Evolutionary conservation across 169 alveolate genomes (phyloP), one percentile per base, ranked within the genome.

Genomic region (Cryptosporidium ubiquitum): DNA sequence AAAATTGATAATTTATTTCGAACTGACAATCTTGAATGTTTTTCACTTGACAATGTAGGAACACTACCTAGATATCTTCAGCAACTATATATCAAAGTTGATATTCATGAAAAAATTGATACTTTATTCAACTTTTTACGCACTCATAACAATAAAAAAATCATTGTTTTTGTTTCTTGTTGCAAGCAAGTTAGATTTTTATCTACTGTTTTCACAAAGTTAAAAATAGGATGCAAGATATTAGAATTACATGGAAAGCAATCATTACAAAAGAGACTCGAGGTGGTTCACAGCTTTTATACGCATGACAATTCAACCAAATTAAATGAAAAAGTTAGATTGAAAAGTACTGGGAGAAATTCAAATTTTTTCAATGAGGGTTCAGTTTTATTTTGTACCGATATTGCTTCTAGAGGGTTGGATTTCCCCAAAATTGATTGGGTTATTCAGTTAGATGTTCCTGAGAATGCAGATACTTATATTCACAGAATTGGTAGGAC

Each of bases 401-500:
- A 98, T 92, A 92, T 98, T 18, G 99, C 99, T 5, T 95, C 99
- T 20, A 94, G 99, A 84, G 99, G 99, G 10, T 93, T 98, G 23
- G 99, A 98, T 94, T 97, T 98, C 93, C 99, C 99, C 5, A 86
- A 93, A 29, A 98, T 98, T 12, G 98, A 97, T 86, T 96, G 98
- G 96, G 99, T 98, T 9, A 93, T 98, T 44, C 98, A 97, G 93
- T 93, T 96, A 31, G 99, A 97, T 86, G 95, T 97, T 35, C 99
- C 99, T 0, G 99, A 96, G 68, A 97, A 98, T 84, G 93, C 95
- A 1, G 95, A 94, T 37, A 97, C 98, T 33, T 98, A 98, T 91
- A 94, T 98, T 35, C 99, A 98, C 91, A 93, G 99, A 92, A 98
- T 97, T 29, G 99, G 99, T 42, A 95, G 99, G 86, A 96, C 99